Evolutionary conservation across 345 rosid species (phyloP), one percentile per base, ranked within the genome.

Genomic region (Fremontodendron californicum): DNA sequence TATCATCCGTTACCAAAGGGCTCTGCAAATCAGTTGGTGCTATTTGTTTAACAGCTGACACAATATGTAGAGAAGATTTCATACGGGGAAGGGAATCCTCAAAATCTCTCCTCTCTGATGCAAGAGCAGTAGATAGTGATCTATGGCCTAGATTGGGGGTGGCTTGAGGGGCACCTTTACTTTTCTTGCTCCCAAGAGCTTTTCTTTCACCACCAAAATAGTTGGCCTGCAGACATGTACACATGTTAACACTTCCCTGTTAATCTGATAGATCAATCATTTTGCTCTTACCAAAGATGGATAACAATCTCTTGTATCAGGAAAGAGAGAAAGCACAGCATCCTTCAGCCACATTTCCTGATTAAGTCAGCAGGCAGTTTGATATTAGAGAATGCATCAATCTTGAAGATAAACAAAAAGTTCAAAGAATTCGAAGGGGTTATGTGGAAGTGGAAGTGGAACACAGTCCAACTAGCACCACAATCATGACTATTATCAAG

Each of bases 301-400:
- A 79, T 94, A 90, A 89, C 89, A 92, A 75, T 90, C 90, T 80
- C 85, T 84, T 61, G 99, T 96, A 84, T 96, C 99, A 19, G 94
- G 85, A 86, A 96, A 96, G 43, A 76, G 77, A 80, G 84, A 81
- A 79, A 96, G 94, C 83, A 91, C 97, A 65, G 89, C 78, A 79
- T 90, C 97, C 81, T 86, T 92, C 73, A 96, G 86, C 98, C 99
- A 93, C 67, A 54, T 82, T 88, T 96, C 99, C 97, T 96, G 93
- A 79, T 79, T 85, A 86, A 81, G 75, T 83, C 80, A 84, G 81
- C 60, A 79, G 63, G 69, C 77, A 81, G 69, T 74, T 75, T 66
- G 84, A 80, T 58, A 82, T 84, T 75, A 84, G 87, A 79, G 18
- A 23, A 74, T 65, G 71, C 54, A 75, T 60, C 79, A 66, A 78